phyloP scores from a whole-genome alignment of 805 yeast genomes.

The Candida corydali region DNA sequence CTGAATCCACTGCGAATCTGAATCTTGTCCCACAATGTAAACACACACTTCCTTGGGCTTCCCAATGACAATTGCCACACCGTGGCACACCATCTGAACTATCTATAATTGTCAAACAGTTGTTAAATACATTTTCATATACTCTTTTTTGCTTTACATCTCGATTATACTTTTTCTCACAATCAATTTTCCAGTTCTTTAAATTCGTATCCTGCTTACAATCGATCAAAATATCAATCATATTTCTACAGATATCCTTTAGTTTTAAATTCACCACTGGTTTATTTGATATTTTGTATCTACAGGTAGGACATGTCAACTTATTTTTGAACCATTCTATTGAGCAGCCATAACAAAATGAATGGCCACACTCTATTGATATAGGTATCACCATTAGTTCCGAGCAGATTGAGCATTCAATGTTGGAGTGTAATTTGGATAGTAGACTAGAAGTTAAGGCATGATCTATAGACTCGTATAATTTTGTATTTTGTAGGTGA shows the following conservation, averaged over 20 bases:
- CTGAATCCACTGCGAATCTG: constrained; percentile 27
- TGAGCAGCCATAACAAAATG: constrained; percentile 67
- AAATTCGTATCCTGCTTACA: constrained; percentile 25
- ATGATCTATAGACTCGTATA: constrained; percentile 14
- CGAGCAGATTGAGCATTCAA: constrained; percentile 64
- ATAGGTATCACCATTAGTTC: constrained; percentile 67
- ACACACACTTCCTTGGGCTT: constrained; percentile 63
- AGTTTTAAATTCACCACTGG: constrained; percentile 55
- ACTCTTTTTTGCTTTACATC: constrained; percentile 37
- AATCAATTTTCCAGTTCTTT: constrained; percentile 20
- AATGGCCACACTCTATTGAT: constrained; percentile 65
- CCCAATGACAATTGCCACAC: constrained; percentile 80
- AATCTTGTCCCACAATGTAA: constrained; percentile 63
- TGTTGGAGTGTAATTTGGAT: constrained; percentile 22
- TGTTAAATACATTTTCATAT: constrained; percentile 46
- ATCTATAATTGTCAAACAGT: constrained; percentile 53
- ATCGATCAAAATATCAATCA: constrained; percentile 38
- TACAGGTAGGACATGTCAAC: constrained; percentile 66
- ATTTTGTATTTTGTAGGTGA: constrained; percentile 1
- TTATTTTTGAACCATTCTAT: constrained; percentile 56
- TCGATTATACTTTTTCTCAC: constrained; percentile 29
- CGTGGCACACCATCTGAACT: constrained; percentile 68
- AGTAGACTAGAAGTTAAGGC: constrained; percentile 18
- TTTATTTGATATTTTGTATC: constrained; percentile 41
- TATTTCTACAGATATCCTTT: constrained; percentile 38